Evolutionary conservation across 805 yeast species (phyloP).

Genomic region (Hanseniaspora thailandica): DNA sequence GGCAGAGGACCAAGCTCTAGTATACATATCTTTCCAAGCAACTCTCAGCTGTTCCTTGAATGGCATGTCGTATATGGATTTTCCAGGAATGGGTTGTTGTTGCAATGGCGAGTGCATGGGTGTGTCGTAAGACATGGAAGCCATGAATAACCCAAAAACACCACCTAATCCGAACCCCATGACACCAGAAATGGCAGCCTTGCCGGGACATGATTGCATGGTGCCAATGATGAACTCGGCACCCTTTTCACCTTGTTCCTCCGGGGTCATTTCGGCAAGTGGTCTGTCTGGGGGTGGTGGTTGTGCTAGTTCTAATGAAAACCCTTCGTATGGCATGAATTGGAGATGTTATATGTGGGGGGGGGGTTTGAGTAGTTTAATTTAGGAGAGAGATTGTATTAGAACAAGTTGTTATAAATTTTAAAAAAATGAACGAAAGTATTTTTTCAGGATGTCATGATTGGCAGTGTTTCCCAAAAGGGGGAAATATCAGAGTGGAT

Average conservation of each 20-base stretch:
- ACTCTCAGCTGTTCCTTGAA: conserved; percentile 83
- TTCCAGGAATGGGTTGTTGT: conserved; percentile 21
- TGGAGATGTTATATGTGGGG: neutral
- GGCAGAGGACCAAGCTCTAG: conserved; percentile 76
- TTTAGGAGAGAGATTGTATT: neutral
- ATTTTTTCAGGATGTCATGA: no score
- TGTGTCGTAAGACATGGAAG: conserved; percentile 40
- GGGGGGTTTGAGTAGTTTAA: neutral
- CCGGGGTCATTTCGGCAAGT: conserved; percentile 65
- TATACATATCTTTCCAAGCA: conserved; percentile 87
- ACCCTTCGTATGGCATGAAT: conserved; percentile 33
- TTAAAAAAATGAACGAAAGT: neutral
- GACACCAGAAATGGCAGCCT: conserved; percentile 80
- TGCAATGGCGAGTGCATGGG: conserved; percentile 27
- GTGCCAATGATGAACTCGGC: conserved; percentile 71
- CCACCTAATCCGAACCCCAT: conserved; percentile 93
- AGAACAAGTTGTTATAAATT: no score
- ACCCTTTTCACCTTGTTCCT: conserved; percentile 86
- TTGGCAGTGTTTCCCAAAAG: no score
- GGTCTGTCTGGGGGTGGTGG: conserved; percentile 38
- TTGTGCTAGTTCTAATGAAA: conserved; percentile 32
- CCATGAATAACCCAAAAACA: conserved; percentile 90
- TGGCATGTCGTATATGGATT: conserved; percentile 69
- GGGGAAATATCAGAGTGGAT: no score
- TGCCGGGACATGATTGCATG: conserved; percentile 93